Evolutionary conservation across 305 asterid species (phyloP).

Genomic region (Fraxinus platypoda): DNA sequence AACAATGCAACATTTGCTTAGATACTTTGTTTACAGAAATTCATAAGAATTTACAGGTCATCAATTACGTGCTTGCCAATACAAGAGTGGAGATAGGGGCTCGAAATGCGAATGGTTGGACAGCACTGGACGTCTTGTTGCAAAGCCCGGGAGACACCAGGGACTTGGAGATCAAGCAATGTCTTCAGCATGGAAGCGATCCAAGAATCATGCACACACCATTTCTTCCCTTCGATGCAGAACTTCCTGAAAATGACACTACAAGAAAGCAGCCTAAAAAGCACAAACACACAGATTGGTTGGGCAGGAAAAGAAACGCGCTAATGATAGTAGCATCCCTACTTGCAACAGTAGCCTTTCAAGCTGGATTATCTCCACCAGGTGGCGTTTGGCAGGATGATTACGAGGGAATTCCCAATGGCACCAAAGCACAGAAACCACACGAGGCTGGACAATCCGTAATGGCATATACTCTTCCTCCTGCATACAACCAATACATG

Average conservation of each 20-base stretch:
- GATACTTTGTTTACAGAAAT: neutral
- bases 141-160: constrained; percentile 28
- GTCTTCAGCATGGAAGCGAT: constrained; percentile 22
- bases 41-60: constrained; percentile 24
- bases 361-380: constrained; percentile 45
- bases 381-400: constrained; percentile 46
- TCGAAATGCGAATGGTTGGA: constrained; percentile 36
- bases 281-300: constrained; percentile 32
- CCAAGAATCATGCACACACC: constrained; percentile 11
- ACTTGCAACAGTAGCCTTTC: constrained; percentile 44
- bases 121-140: constrained; percentile 33
- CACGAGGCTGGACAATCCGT: constrained; percentile 44
- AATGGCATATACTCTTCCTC: constrained; percentile 36
- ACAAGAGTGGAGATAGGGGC: constrained; percentile 24
- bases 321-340: constrained; percentile 48
- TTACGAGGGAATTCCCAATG: constrained; percentile 6
- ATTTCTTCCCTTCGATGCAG: neutral
- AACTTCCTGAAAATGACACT: neutral
- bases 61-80: constrained; percentile 22
- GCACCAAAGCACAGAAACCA: constrained; percentile 12
- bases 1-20: neutral
- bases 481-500: constrained; percentile 30
- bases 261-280: neutral
- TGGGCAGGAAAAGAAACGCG: constrained; percentile 34
- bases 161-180: constrained; percentile 28